These are phyloP conservation scores for Actinomortierella ambigua DNA, from an alignment of 371 early-diverging fungal genomes.

Conservation along the genomic window DNA sequence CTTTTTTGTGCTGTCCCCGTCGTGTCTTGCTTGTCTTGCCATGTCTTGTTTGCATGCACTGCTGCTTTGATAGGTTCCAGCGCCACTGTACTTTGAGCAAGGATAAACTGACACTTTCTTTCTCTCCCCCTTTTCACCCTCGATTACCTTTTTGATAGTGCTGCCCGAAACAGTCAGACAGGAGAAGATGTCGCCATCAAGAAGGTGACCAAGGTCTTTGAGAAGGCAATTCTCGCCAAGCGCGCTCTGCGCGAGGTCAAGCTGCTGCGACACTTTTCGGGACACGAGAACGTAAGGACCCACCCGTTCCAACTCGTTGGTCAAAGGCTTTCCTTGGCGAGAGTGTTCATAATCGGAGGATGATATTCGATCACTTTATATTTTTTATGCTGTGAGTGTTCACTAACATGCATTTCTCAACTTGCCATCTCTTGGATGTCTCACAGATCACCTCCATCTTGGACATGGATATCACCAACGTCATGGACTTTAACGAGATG, in stretches of 20 bases:
- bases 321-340: too few relatives aligned
- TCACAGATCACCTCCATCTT: constrained; percentile 83
- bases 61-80: background rate
- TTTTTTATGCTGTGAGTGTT: background rate
- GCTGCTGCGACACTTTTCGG: constrained; percentile 85
- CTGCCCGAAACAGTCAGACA: constrained; percentile 77
- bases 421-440: background rate
- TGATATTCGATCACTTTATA: too few relatives aligned
- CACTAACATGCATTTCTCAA: background rate
- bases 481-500: constrained; percentile 84
- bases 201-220: constrained; percentile 80
- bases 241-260: constrained; percentile 90
- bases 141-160: constrained; percentile 49
- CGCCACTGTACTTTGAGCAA: too few relatives aligned
- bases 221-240: constrained; percentile 85
- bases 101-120: too few relatives aligned
- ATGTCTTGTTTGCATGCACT: background rate
- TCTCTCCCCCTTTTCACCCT: too few relatives aligned
- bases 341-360: too few relatives aligned
- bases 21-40: constrained; percentile 5
- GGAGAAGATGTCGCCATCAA: constrained; percentile 93
- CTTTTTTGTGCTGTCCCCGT: background rate
- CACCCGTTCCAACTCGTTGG: too few relatives aligned
- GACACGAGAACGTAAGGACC: constrained; percentile 83
- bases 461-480: constrained; percentile 73